A percentile compares a stretch with the other conserved stretches of the same genome.
These are phyloP conservation scores for Rhynchosporium secalis DNA, from an alignment of 2,329 filamentous ascomycete genomes.

Conservation along the genomic window DNA sequence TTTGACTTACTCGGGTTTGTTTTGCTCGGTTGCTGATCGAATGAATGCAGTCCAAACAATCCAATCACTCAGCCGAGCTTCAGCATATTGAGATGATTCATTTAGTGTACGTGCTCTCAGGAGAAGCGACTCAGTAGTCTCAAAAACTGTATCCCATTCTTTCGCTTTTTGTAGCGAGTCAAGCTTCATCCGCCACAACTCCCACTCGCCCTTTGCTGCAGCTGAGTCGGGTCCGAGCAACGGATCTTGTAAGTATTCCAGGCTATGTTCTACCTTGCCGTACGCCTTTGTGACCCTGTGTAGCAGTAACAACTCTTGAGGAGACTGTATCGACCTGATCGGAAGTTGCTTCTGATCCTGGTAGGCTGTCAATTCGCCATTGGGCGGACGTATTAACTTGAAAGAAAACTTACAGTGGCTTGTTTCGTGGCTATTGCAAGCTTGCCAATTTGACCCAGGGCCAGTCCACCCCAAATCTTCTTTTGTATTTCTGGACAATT, in stretches of 20 bases:
- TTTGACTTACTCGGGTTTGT: slow-evolving; percentile 31
- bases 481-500: slow-evolving; percentile 35
- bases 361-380: slow-evolving; percentile 6
- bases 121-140: slow-evolving; percentile 33
- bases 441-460: slow-evolving; percentile 36
- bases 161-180: slow-evolving; percentile 30
- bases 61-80: slow-evolving; percentile 39
- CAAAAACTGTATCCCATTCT: slow-evolving; percentile 37
- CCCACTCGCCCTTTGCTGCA: slow-evolving; percentile 40
- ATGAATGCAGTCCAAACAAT: slow-evolving; percentile 39
- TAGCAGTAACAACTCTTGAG: slow-evolving; percentile 39
- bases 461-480: slow-evolving; percentile 36
- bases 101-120: slow-evolving; percentile 37
- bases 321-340: slow-evolving; percentile 38
- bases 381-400: background rate
- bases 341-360: slow-evolving; percentile 36
- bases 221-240: slow-evolving; percentile 38
- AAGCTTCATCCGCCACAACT: slow-evolving; percentile 38
- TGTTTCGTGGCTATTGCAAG: slow-evolving; percentile 37
- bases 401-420: slow-evolving; percentile 32
- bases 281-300: slow-evolving; percentile 35
- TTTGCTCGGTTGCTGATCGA: slow-evolving; percentile 32
- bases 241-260: slow-evolving; percentile 36
- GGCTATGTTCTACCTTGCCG: slow-evolving; percentile 32
- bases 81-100: slow-evolving; percentile 31